Conservation (phyloP, 257 asterid species). For the Haberlea rhodopensis region DNA sequence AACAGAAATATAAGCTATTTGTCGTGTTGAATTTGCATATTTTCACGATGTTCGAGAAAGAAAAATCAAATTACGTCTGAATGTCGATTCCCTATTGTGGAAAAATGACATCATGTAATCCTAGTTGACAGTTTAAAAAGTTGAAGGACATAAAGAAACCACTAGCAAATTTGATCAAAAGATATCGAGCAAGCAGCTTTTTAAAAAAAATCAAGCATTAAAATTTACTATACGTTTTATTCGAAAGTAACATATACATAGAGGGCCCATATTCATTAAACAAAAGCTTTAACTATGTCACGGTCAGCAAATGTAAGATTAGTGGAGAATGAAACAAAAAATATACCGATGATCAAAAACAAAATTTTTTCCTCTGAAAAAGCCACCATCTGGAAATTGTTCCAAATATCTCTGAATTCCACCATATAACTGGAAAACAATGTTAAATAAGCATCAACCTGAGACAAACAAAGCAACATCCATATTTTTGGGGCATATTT, state of each 20-base stretch:
- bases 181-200: neutral
- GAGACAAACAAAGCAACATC: neutral
- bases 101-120: neutral
- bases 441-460: slow-evolving; percentile 16
- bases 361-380: slow-evolving; percentile 93
- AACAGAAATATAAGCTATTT: too few species aligned
- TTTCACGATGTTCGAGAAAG: slow-evolving; percentile 11
- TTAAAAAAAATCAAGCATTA: slow-evolving; percentile 12
- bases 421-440: slow-evolving; percentile 73
- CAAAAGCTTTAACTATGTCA: neutral
- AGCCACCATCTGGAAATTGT: slow-evolving; percentile 92
- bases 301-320: neutral
- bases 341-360: slow-evolving; percentile 96
- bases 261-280: neutral
- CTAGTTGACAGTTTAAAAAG: neutral
- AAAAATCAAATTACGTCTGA: neutral
- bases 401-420: slow-evolving; percentile 96
- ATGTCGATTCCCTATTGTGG: neutral
- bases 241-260: neutral
- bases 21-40: too few species aligned
- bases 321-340: slow-evolving; percentile 14
- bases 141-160: neutral
- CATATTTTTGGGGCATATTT: slow-evolving; percentile 14
- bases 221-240: neutral
- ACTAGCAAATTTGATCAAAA: neutral